Conservation (phyloP, 2,329 filamentous ascomycete genomes). For the Neofusicoccum sp. region DNA sequence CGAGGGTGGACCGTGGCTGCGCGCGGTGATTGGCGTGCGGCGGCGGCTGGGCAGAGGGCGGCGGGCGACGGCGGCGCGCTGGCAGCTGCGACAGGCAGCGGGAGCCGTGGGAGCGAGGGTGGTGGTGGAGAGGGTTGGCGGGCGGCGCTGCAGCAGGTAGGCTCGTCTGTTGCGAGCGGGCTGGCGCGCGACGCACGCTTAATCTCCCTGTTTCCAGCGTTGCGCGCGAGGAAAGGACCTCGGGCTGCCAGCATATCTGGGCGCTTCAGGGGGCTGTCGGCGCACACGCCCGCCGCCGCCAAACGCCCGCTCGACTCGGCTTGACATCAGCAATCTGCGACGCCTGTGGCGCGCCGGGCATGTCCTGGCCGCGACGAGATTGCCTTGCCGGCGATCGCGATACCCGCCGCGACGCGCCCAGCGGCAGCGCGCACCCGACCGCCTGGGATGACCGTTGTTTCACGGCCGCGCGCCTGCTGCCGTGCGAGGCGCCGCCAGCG, state of each 20-base stretch:
- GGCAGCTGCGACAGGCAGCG: slow-evolving; percentile 14
- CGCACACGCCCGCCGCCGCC: slow-evolving; percentile 7
- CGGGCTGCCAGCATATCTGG: slow-evolving; percentile 13
- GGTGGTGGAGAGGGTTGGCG: slow-evolving; percentile 13
- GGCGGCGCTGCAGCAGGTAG: slow-evolving; percentile 8
- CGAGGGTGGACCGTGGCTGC: slow-evolving; percentile 19
- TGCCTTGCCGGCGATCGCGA: slow-evolving; percentile 18
- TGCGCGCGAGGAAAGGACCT: slow-evolving; percentile 13
- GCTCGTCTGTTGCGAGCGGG: slow-evolving; percentile 12
- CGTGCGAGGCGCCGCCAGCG: slow-evolving; percentile 8
- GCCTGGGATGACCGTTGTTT: slow-evolving; percentile 16
- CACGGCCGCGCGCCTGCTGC: slow-evolving; percentile 15
- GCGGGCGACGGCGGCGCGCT: background rate
- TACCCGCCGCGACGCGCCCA: background rate
- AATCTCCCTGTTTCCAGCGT: slow-evolving; percentile 16
- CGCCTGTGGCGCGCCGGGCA: slow-evolving; percentile 16
- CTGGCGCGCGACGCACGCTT: slow-evolving; percentile 14
- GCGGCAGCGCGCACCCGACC: background rate
- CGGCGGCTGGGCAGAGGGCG: slow-evolving; percentile 1
- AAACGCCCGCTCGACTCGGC: slow-evolving; percentile 18
- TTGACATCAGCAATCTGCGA: slow-evolving; percentile 20
- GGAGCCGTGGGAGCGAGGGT: slow-evolving; percentile 7
- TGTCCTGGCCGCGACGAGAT: slow-evolving; percentile 18
- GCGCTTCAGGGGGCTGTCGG: slow-evolving; percentile 12
- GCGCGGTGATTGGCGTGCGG: slow-evolving; percentile 15